phyloP scores from a whole-genome alignment of 768 basidiomycete genomes.

The Sporobolomyces phaffii region DNA sequence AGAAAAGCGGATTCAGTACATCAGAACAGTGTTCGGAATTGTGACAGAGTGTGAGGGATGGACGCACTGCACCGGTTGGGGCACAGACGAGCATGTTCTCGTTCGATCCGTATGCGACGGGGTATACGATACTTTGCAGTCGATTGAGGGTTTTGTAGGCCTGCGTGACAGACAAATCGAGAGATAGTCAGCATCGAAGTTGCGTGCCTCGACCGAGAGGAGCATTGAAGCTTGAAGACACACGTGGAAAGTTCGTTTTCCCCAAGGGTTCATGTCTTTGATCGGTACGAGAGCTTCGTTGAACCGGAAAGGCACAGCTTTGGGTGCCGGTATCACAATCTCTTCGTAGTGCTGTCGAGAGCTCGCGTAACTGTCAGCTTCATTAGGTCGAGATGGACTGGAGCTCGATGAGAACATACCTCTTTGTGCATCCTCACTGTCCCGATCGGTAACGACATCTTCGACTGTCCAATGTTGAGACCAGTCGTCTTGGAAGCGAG shows the following conservation, averaged over 20 bases:
- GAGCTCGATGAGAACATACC: constrained; percentile 49
- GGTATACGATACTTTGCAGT: constrained; percentile 90
- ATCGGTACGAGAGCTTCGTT: constrained; percentile 68
- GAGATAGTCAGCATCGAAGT: background rate
- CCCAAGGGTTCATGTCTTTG: constrained; percentile 66
- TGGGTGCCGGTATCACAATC: constrained; percentile 79
- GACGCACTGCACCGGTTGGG: constrained; percentile 88
- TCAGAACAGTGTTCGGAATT: background rate
- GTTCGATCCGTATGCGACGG: constrained; percentile 86
- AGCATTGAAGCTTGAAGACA: no score
- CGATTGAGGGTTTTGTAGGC: constrained; percentile 82
- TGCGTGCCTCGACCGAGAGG: background rate
- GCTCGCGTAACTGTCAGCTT: constrained; percentile 13
- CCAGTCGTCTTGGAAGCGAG: constrained; percentile 57
- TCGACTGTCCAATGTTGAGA: constrained; percentile 67
- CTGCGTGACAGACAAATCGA: constrained; percentile 49
- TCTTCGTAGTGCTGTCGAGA: constrained; percentile 70
- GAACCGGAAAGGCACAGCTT: constrained; percentile 62
- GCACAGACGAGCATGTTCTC: constrained; percentile 95
- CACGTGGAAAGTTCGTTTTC: constrained; percentile 77
- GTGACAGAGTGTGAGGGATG: background rate
- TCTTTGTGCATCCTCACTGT: constrained; percentile 64
- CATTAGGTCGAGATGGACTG: background rate
- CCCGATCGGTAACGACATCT: constrained; percentile 75
- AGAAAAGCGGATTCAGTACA: background rate